Conservation (phyloP, 2,329 filamentous ascomycete genomes). For the Aureobasidium musti region DNA sequence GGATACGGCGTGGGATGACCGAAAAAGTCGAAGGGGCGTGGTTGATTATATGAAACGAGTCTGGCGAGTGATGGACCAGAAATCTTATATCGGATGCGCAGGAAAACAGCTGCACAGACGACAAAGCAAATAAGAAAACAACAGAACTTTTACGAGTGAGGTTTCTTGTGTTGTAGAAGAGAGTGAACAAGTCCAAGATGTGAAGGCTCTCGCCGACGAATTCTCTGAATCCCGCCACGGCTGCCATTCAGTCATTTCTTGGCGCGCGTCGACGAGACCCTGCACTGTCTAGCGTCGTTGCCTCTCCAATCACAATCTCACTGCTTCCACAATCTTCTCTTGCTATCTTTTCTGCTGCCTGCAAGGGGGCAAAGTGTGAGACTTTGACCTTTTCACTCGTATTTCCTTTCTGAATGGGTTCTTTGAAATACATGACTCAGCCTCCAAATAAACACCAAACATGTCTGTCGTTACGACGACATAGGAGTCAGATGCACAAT, state of each 20-base stretch:
- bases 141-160: conserved; percentile 23
- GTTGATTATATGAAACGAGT: conserved; percentile 21
- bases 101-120: conserved; percentile 26
- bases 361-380: conserved; percentile 13
- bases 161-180: conserved; percentile 14
- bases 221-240: conserved; percentile 7
- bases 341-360: neutral
- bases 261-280: conserved; percentile 13
- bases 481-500: too few species aligned
- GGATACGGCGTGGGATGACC: conserved; percentile 19
- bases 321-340: conserved; percentile 11
- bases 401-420: too few species aligned
- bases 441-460: too few species aligned
- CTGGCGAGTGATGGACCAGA: conserved; percentile 11
- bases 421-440: too few species aligned
- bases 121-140: conserved; percentile 29
- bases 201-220: conserved; percentile 1
- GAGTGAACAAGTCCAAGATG: conserved; percentile 4
- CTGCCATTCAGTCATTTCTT: neutral
- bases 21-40: conserved; percentile 1
- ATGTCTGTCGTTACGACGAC: too few species aligned
- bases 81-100: conserved; percentile 26
- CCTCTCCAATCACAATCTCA: neutral
- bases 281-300: neutral
- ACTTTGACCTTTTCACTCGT: neutral